phyloP scores from a whole-genome alignment of 1,284 basidiomycete species.

The Ganoderma leucocontextum region DNA sequence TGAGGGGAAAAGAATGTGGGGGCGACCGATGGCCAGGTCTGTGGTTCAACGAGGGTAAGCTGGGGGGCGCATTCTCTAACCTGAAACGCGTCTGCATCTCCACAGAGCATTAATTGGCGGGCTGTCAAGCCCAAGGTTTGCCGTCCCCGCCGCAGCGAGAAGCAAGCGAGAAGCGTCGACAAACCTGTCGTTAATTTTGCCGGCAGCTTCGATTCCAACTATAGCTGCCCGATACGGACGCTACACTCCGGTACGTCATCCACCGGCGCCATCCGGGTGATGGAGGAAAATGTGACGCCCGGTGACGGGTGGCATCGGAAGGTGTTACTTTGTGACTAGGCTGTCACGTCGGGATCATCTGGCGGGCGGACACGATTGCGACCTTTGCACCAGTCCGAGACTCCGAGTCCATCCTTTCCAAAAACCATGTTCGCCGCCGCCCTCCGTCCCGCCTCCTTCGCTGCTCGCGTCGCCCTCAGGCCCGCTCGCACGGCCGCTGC shows the following conservation, averaged over 20 bases:
- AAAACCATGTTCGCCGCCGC: conserved; percentile 53
- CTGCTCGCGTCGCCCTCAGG: conserved; percentile 41
- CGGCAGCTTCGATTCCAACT: conserved; percentile 33
- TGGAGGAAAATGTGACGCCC: background rate
- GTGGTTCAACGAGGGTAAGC: conserved; percentile 24
- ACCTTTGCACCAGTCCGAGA: conserved; percentile 2
- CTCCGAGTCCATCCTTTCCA: conserved; percentile 23
- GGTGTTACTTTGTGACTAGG: conserved; percentile 19
- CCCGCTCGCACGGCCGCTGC: conserved; percentile 42
- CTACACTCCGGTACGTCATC: conserved; percentile 28
- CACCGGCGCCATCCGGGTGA: conserved; percentile 25
- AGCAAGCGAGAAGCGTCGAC: conserved; percentile 8
- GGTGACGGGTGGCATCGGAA: background rate
- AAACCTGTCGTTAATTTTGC: conserved; percentile 2
- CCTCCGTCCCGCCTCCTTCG: conserved; percentile 50
- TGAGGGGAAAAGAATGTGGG: conserved; percentile 28
- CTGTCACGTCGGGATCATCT: conserved; percentile 27
- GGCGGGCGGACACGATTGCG: conserved; percentile 7
- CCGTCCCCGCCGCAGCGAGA: conserved; percentile 3
- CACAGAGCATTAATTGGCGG: conserved; percentile 1
- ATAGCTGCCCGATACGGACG: conserved; percentile 25
- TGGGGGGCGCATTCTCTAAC: conserved; percentile 11
- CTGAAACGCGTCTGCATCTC: conserved; percentile 9
- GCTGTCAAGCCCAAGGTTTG: background rate
- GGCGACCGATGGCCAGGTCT: conserved; percentile 31